Evolutionary conservation across 805 yeast genomes (phyloP), one percentile per base, ranked within the genome.

Genomic region (Metschnikowia anglica): DNA sequence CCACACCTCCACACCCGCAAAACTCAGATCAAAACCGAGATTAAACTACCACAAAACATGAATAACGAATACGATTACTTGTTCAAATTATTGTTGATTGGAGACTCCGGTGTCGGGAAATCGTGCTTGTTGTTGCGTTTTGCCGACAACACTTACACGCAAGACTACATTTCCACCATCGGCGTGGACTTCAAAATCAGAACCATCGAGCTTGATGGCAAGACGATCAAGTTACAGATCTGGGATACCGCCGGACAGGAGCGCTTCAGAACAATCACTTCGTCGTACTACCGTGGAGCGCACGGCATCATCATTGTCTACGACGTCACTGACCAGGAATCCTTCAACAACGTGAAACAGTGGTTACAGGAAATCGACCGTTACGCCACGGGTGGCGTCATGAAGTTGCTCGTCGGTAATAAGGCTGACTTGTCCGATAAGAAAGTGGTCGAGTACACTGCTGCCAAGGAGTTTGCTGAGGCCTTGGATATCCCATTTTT

Each of bases 231-330:
- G 72, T 79, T 93, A 62, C 99, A 93, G 73, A 91, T 93, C 62
- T 93, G 99, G 99, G 99, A 93, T 65, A 93, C 99, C 43, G 99
- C 98, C 10, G 99, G 99, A 35, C 99, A 93, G 73, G 99, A 93
- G 68, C 77, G 99, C 58, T 93, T 93, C 74, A 83, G 98, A 71
- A 93, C 99, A 39, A 91, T 91, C 70, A 93, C 98, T 10, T 87
- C 97, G 11, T 88, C 97, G 12, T 91, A 91, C 73, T 91, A 91
- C 75, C 85, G 99, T 66, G 99, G 99, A 44, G 97, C 98, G 10
- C 98, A 91, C 63, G 99, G 99, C 48, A 93, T 91, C 66, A 93
- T 91, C 59, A 91, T 91, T 57, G 99, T 91, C 40, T 91, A 93
- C 66, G 99, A 91, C 63, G 97, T 93, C 34, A 93, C 99, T 39